Evolutionary conservation across 1,139 yeast species (phyloP).

Genomic region (Geotrichum macrosporum): DNA sequence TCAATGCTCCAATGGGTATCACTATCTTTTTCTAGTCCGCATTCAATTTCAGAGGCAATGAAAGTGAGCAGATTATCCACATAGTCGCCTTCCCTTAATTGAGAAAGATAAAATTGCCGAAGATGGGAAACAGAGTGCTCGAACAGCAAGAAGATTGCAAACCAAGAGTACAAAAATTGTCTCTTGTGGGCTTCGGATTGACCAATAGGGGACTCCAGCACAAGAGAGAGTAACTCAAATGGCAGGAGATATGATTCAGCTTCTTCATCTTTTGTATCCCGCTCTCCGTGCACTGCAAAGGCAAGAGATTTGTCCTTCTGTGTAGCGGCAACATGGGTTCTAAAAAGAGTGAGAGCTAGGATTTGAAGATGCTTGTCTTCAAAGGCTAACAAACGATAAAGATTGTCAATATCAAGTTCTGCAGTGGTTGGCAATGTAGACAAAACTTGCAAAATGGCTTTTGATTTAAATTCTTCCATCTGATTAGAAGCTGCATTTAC

Average conservation of each 20-base stretch:
- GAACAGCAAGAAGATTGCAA: constrained; percentile 57
- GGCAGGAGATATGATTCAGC: constrained; percentile 28
- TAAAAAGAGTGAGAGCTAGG: constrained; percentile 8
- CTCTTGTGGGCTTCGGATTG: constrained; percentile 25
- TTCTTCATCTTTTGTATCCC: constrained; percentile 14
- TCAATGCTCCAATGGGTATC: constrained; percentile 20
- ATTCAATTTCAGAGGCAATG: constrained; percentile 25
- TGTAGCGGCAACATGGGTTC: constrained; percentile 3
- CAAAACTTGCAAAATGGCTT: constrained; percentile 10
- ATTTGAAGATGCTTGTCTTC: constrained; percentile 15
- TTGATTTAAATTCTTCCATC: constrained; percentile 24
- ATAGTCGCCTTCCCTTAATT: constrained; percentile 48
- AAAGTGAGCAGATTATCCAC: constrained; percentile 40
- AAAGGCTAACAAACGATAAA: constrained; percentile 9
- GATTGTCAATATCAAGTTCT: constrained; percentile 13
- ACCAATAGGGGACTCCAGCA: constrained; percentile 29
- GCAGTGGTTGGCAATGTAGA: neutral
- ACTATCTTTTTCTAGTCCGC: constrained; percentile 18
- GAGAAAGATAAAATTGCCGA: constrained; percentile 56
- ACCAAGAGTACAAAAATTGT: constrained; percentile 66
- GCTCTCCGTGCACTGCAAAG: constrained; percentile 17
- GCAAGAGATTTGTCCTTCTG: constrained; percentile 19
- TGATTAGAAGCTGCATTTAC: constrained; percentile 30
- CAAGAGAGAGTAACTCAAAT: constrained; percentile 33
- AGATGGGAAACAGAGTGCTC: constrained; percentile 60